Evolutionary conservation across 164 flowering plant genomes (phyloP).

Genomic region (Annona squamosa): DNA sequence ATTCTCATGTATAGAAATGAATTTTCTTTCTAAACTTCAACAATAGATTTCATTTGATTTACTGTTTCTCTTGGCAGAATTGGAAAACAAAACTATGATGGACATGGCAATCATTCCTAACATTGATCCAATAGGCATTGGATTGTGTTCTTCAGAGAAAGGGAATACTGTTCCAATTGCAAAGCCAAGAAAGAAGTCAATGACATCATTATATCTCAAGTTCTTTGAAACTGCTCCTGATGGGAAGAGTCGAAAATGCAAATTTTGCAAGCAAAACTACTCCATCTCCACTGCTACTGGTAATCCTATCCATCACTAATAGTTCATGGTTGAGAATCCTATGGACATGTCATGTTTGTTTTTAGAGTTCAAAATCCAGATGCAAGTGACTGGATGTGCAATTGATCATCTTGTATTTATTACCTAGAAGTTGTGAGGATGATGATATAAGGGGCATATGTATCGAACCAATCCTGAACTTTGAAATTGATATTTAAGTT

Average conservation of each 20-base stretch:
- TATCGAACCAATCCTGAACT: too few species aligned
- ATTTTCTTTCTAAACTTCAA: background rate
- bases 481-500: too few species aligned
- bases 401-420: background rate
- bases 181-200: constrained; percentile 84
- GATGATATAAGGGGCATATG: too few species aligned
- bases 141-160: constrained; percentile 64
- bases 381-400: background rate
- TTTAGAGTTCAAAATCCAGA: background rate
- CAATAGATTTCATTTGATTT: background rate
- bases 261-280: constrained; percentile 90
- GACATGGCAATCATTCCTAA: constrained; percentile 48
- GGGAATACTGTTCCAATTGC: constrained; percentile 32
- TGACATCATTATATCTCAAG: constrained; percentile 90
- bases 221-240: constrained; percentile 86
- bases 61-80: constrained; percentile 29
- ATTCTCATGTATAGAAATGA: background rate
- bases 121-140: constrained; percentile 50
- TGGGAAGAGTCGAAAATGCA: constrained; percentile 89
- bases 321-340: background rate
- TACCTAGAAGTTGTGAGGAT: constrained; percentile 26
- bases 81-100: constrained; percentile 74
- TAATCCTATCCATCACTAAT: constrained; percentile 15
- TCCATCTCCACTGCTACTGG: constrained; percentile 98
- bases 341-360: background rate